Base-by-base conservation (phyloP, 768 basidiomycete species). In the Pleurotus tuber-regium region DNA sequence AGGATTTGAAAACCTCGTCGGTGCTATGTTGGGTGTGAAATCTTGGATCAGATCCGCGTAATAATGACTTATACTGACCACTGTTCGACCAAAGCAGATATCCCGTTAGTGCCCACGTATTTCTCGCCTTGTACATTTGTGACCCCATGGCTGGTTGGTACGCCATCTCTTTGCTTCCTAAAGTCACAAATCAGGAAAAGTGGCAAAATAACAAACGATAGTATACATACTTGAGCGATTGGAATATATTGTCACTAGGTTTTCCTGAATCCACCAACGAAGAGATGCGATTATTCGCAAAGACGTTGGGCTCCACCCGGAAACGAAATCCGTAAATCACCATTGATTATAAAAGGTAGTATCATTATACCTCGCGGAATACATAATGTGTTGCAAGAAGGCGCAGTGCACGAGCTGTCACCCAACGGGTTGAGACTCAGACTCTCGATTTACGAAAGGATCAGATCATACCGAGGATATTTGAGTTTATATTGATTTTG, bases 341-440 rank as follows among this genome's bases (percentile, higher is more conserved):
- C 11, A 30, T 12, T 14, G 24, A 16, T 29, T 24, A 1, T 8
- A 44, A 30, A 19, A 46, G 9, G 9, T 18, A 28, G 33, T 35
- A 10, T 35, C 12, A 35, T 28, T 21, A 51, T 21, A 65, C 59
- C 50, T 72, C 71, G 11, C 41, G 36, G 57, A 70, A 71, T 28
- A 71, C 60, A 47, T 70, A 65, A 43, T 64, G 58, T 0, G 66
- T 65, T 4, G 70, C 68, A 10, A 71, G 63, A 9, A 65, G 56
- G 10, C 69, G 62, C 2, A 72, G 55, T 25, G 62, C 53, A 18
- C 69, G 61, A 4, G 55, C 67, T 71, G 25, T 1, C n/a, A n/a
- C n/a, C n/a, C n/a, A n/a, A n/a, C n/a, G n/a, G n/a, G n/a, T n/a
- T n/a, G n/a, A n/a, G n/a, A n/a, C n/a, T n/a, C n/a, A n/a, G n/a